These are phyloP conservation scores for Apiospora aurea DNA, from an alignment of 2,329 filamentous ascomycete genomes.

Conservation along the genomic window DNA sequence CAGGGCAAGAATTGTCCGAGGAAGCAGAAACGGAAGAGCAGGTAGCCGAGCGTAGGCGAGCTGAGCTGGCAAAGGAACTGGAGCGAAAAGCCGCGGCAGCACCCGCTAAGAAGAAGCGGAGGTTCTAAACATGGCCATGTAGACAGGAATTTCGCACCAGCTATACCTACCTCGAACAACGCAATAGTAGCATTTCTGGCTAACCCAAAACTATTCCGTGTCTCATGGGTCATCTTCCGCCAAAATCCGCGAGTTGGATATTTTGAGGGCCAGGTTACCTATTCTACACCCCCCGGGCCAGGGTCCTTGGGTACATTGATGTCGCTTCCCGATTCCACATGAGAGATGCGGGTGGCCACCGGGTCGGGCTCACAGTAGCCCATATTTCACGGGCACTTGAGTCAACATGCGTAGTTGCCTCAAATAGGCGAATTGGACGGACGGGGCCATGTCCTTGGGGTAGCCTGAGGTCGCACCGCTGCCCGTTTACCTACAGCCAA, in stretches of 20 bases:
- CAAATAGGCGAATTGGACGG: slow-evolving; percentile 7
- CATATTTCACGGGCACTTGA: neutral
- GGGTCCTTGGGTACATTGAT: neutral
- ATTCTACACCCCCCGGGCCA: slow-evolving; percentile 1
- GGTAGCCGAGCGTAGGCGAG: slow-evolving; percentile 56
- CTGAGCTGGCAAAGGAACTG: slow-evolving; percentile 59
- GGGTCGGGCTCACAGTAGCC: slow-evolving; percentile 9
- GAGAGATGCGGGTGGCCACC: slow-evolving; percentile 2
- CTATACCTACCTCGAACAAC: neutral
- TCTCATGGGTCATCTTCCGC: neutral
- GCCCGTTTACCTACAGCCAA: slow-evolving; percentile 13
- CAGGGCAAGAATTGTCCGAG: slow-evolving; percentile 10
- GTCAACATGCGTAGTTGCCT: neutral
- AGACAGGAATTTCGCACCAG: neutral
- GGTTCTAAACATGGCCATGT: slow-evolving; percentile 48
- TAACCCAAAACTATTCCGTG: neutral
- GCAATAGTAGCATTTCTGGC: neutral
- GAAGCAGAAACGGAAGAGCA: slow-evolving; percentile 40
- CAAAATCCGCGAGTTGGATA: neutral
- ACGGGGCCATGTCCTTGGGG: neutral
- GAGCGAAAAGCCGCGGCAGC: slow-evolving; percentile 56
- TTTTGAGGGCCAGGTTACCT: neutral
- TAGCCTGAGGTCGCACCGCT: neutral
- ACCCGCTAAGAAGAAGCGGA: slow-evolving; percentile 63
- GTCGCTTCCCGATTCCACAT: neutral